A percentile compares a stretch with the other conserved stretches of the same genome.
phyloP scores from a whole-genome alignment of 1,139 yeast species.

The Candida frijolesensis region DNA sequence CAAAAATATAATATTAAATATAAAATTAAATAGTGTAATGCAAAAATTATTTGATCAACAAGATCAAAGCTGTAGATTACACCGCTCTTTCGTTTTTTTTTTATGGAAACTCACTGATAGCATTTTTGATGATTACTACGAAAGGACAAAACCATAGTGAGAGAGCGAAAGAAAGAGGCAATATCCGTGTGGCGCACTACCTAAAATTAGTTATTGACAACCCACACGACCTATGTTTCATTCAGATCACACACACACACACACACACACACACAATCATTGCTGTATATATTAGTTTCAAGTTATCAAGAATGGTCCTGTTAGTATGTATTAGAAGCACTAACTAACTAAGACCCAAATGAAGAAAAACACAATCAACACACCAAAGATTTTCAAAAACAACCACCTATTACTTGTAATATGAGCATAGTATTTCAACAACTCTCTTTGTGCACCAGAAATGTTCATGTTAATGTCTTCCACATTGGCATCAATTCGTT shows the following conservation, averaged over 20 bases:
- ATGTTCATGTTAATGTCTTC: slow-evolving; percentile 91
- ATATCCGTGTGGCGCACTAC: slow-evolving; percentile 2
- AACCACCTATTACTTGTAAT: slow-evolving; percentile 92
- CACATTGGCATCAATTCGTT: slow-evolving; percentile 91
- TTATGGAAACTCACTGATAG: slow-evolving; percentile 4
- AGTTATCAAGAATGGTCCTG: background rate
- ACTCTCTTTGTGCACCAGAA: slow-evolving; percentile 91
- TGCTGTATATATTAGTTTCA: background rate
- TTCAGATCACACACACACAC: background rate
- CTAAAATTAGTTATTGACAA: background rate
- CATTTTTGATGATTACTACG: background rate
- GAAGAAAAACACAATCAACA: slow-evolving; percentile 73
- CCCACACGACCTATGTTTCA: background rate
- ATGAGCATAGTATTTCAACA: slow-evolving; percentile 84
- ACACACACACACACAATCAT: background rate
- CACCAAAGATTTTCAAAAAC: slow-evolving; percentile 86
- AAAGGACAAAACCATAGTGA: background rate
- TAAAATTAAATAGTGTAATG: background rate
- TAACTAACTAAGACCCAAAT: slow-evolving; percentile 78
- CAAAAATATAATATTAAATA: background rate
- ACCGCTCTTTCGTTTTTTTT: background rate
- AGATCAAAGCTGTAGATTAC: background rate
- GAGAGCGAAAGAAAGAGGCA: background rate
- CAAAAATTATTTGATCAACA: background rate
- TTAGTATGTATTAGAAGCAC: background rate